phyloP scores from a whole-genome alignment of 352 stramenopile species.

The Phytophthora pinifolia region DNA sequence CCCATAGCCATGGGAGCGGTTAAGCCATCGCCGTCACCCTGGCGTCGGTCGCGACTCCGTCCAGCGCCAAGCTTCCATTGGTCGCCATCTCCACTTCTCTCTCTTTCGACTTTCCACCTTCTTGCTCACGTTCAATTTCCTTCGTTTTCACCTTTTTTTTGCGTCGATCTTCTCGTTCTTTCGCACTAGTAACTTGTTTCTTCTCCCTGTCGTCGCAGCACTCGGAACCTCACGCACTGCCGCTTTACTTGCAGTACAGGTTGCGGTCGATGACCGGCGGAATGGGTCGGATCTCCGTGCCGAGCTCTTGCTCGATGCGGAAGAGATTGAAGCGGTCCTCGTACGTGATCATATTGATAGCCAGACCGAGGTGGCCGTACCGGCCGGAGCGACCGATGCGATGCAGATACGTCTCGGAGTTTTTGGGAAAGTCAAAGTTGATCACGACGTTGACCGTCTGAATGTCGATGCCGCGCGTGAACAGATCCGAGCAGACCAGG shows the following conservation, averaged over 20 bases:
- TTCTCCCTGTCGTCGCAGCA: conserved; percentile 7
- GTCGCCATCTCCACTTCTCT: conserved; percentile 1
- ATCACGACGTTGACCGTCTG: conserved; percentile 99
- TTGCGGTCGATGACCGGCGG: conserved; percentile 98
- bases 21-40: background rate
- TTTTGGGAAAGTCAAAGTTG: conserved; percentile 99
- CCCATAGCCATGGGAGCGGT: background rate
- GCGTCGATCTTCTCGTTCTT: conserved; percentile 1
- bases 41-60: conserved; percentile 1
- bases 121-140: conserved; percentile 11
- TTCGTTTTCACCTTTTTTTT: conserved; percentile 17
- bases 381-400: conserved; percentile 98
- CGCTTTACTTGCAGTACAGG: conserved; percentile 94
- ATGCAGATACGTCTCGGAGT: conserved; percentile 99
- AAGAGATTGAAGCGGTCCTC: conserved; percentile 98
- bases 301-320: conserved; percentile 98
- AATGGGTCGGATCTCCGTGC: conserved; percentile 99
- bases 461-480: conserved; percentile 99
- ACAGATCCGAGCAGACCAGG: conserved; percentile 98
- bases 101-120: conserved; percentile 22
- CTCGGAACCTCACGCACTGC: background rate
- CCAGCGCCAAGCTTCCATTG: conserved; percentile 4
- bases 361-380: conserved; percentile 98
- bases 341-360: conserved; percentile 99
- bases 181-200: conserved; percentile 4